Base-by-base conservation (phyloP, 306 rosid genomes). In the Quercus agrifolia region DNA sequence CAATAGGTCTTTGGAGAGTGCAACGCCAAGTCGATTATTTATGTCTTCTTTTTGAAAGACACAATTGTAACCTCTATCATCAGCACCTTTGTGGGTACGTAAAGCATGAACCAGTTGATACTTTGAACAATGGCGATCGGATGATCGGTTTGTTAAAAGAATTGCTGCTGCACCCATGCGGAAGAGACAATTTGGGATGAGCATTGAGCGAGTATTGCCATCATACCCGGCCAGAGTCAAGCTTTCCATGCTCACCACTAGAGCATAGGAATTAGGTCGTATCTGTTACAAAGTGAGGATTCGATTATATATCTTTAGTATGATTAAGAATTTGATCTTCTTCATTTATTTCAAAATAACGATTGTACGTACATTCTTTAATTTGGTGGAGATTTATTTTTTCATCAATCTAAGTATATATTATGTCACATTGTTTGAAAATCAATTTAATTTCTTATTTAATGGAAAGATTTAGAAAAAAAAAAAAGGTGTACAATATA, bases 161-260 rank as follows among this genome's bases (percentile, higher is more conserved):
- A 67, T 33, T 11, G 72, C 72, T 11, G 72, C 52, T 3, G 27
- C 52, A 67, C 72, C 72, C 72, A 67, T 18, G 0, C 72, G 72
- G 52, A 67, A 67, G 27, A 67, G 52, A 67, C 72, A 67, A 25
- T 67, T 67, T 67, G 72, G 38, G 28, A 67, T 35, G 72, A 67
- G 72, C 72, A 67, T 67, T 67, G 72, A 67, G 6, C 72, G 52
- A 46, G 11, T 3, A 28, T 67, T 67, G 14, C 72, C 72, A 35
- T 0, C n/a, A 19, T 35, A 67, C 72, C 52, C 38, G 38, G 35
- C 35, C 6, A 7, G 72, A n/a, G 72, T 67, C 14, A 67, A 9
- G 52, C 72, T 17, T 10, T 67, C 52, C 52, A 67, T 33, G 72
- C 72, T 67, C 72, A 67, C 72, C 72, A 67, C 72, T 8, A 67